Base-by-base conservation (phyloP, 2,329 filamentous ascomycete species). In the Fusarium dimerum region DNA sequence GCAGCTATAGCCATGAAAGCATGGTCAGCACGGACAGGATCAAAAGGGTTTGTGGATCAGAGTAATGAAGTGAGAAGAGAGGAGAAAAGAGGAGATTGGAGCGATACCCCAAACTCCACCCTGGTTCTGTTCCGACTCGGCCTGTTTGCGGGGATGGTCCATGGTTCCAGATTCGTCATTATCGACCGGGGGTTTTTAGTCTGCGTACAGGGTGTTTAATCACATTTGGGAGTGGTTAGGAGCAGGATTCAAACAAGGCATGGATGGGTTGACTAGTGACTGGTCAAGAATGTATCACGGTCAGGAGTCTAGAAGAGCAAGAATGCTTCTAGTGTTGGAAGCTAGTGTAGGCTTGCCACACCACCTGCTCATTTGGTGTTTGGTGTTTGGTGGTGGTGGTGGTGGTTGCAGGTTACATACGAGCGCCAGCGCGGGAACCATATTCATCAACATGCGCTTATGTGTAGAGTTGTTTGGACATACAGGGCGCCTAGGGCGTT, bases 261-360 rank as follows among this genome's bases (percentile, higher is more conserved):
- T 18, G 20, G 15, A 17, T 13, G 29, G 18, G 30, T 7, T 7
- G 20, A 11, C 40, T 43, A 47, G 48, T 56, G 56, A 47, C 42
- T 43, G 16, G 17, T 26, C 30, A 7, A 15, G 29, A 15, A 16
- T 32, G 16, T 48, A 41, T 47, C 44, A 48, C 48, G 40, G 43
- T 43, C 49, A 53, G 47, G 44, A 60, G 51, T 61, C 62, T 65
- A 60, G 62, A 65, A 65, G 54, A 45, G 32, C 40, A 8, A 20
- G 40, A 41, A 20, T 15, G 4, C 52, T 65, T 65, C 62, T 65
- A 65, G 62, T 52, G 48, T 15, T 17, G 30, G 32, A 11, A 40
- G 30, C 45, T 49, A 56, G 42, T 9, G n/a, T 16, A 18, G 16
- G 40, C 17, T 46, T 34, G 36, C 48, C 47, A 56, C 55, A 54